These are phyloP conservation scores for Lobosporangium transversale DNA, from an alignment of 192 early-diverging fungal genomes.

Conservation along the genomic window DNA sequence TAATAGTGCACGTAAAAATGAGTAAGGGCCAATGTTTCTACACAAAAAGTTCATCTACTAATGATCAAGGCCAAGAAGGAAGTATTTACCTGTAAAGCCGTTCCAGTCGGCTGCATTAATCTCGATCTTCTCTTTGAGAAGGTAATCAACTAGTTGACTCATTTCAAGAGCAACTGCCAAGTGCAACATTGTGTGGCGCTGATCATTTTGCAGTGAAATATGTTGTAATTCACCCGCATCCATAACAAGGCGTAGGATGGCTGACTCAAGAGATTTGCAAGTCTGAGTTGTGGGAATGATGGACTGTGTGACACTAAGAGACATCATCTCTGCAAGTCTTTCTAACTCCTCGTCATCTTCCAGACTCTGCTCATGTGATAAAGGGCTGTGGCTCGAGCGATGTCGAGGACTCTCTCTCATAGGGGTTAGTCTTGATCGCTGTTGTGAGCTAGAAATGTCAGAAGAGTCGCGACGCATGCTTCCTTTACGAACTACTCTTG, in stretches of 20 bases:
- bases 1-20: background rate
- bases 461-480: slow-evolving; percentile 50
- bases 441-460: slow-evolving; percentile 7
- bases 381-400: slow-evolving; percentile 30
- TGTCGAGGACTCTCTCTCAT: slow-evolving; percentile 26
- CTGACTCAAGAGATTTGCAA: slow-evolving; percentile 26
- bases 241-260: slow-evolving; percentile 16
- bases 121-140: slow-evolving; percentile 42
- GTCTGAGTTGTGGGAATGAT: slow-evolving; percentile 18
- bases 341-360: slow-evolving; percentile 47
- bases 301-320: slow-evolving; percentile 37
- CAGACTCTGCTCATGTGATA: slow-evolving; percentile 13
- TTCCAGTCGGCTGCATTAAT: slow-evolving; percentile 49
- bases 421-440: slow-evolving; percentile 27
- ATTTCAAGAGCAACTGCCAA: slow-evolving; percentile 43
- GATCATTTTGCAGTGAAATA: slow-evolving; percentile 49
- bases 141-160: slow-evolving; percentile 31
- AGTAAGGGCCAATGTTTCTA: too few species aligned
- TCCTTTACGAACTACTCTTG: slow-evolving; percentile 37
- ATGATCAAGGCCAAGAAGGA: too few species aligned
- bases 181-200: slow-evolving; percentile 48
- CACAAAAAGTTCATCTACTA: too few species aligned
- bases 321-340: slow-evolving; percentile 46
- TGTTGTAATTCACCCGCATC: slow-evolving; percentile 35
- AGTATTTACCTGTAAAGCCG: slow-evolving; percentile 42